Evolutionary conservation across 1,139 yeast species (phyloP), one percentile per base, ranked within the genome.

Genomic region (Yamadazyma blattariae): DNA sequence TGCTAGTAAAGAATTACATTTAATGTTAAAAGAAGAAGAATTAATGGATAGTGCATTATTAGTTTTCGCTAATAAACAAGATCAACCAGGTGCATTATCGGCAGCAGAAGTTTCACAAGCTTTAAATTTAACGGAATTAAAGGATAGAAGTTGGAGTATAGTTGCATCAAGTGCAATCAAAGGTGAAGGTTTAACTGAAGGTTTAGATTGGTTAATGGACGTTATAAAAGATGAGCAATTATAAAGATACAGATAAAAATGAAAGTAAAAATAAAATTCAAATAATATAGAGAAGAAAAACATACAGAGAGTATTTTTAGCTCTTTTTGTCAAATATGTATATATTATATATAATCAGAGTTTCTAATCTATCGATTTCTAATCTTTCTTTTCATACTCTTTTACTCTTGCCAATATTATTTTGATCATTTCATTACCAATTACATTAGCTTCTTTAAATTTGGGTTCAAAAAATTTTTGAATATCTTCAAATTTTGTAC

Each of bases 141-240:
- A 90, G 61, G 98, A 92, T 60, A 77, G 98, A 58, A 86, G 95
- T 56, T 92, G 98, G 98, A 87, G 96, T 52, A 92, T 92, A 46
- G 96, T 90, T 44, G 97, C 97, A 5, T 85, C 96, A 48, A 85
- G 96, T 65, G 98, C 98, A 18, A 79, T 90, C 41, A 84, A 88
- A 47, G 98, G 98, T 31, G 97, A 92, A 57, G 98, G 97, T 27
- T 75, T 92, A 52, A 82, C 88, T 14, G 97, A 92, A 60, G 98
- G 98, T 34, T 74, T 92, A 54, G 97, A 92, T 60, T 92, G 98
- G 98, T 57, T 92, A 52, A 94, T 89, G 62, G 97, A 92, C 54
- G 97, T 89, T 30, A 89, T 92, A 46, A 86, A 87, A 59, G 98
- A 92, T 52, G 97, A 85, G 57, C 94, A 84, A 53, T 67, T 83